Percentiles rank a stretch among this genome's conserved stretches.
Conservation (phyloP, 2,329 filamentous ascomycete genomes). For the Trematosphaeria pertusa region DNA sequence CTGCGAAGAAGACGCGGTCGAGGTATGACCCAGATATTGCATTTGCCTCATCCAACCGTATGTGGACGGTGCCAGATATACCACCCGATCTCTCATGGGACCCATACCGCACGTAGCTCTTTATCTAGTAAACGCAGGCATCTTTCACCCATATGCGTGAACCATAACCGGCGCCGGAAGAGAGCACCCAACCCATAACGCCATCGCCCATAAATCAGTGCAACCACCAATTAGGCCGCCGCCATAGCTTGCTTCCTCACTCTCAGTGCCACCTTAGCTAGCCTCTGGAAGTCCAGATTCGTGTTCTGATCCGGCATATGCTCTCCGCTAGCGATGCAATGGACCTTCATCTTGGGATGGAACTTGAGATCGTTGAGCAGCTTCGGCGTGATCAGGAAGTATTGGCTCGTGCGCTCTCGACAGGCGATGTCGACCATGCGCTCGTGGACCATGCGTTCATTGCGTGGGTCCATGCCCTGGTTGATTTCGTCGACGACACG, state of each 20-base stretch:
- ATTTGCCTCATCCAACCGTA: too few species aligned
- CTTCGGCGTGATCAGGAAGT: constrained; percentile 98
- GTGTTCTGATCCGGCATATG: constrained; percentile 53
- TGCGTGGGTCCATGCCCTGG: constrained; percentile 98
- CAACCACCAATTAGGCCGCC: constrained; percentile 17
- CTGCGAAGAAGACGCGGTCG: too few species aligned
- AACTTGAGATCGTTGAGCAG: constrained; percentile 85
- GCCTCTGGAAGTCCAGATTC: constrained; percentile 52
- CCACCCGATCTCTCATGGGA: too few species aligned
- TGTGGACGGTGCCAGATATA: too few species aligned
- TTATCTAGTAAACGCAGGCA: too few species aligned
- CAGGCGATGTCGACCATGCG: constrained; percentile 99
- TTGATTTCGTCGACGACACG: constrained; percentile 99
- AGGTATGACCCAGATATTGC: too few species aligned
- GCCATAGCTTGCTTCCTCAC: constrained; percentile 30
- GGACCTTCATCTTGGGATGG: constrained; percentile 87
- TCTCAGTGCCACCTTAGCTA: constrained; percentile 44
- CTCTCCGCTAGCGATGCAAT: constrained; percentile 93
- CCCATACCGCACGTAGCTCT: too few species aligned
- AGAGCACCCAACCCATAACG: too few species aligned
- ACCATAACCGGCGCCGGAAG: too few species aligned
- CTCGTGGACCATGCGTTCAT: constrained; percentile 97
- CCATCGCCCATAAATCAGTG: too few species aligned
- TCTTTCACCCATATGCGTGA: too few species aligned
- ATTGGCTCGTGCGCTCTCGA: constrained; percentile 74